Evolutionary conservation across 768 basidiomycete genomes (phyloP), one percentile per base, ranked within the genome.

Genomic region (Leccinum disarticulatum): DNA sequence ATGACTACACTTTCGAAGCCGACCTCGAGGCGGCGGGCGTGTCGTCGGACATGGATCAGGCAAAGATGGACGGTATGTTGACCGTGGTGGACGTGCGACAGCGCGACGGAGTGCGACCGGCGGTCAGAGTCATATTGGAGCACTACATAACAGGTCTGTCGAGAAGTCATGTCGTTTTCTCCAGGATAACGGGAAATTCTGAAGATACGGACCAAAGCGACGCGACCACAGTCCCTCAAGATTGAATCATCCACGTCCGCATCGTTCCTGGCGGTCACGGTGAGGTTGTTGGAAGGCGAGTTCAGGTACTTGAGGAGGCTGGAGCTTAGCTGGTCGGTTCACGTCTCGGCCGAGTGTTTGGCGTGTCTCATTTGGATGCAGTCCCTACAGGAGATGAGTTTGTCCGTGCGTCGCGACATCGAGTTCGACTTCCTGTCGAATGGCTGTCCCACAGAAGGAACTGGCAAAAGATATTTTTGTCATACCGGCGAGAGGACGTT

Each of bases 11-110:
- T 35, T 84, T 82, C 68, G 86, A 92, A 65, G 80, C 86, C 61
- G 78, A 90, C 62, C 71, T 95, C 41, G 87, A 91, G 46, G 85
- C 87, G 0, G 81, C 90, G 9, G 83, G 80, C 6, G 74, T 80
- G 64, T 69, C 96, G 59, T 78, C 77, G 25, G 85, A 87, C 19
- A 94, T 95, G 91, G 74, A 86, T 4, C 72, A 80, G 56, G 66
- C 71, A 19, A 70, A 87, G 53, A 64, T 84, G 25, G 76, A 79
- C 15, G 79, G 78, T 3, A 76, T 91, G 15, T 86, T 87, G 17
- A 66, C 65, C 28, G 57, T 73, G 52, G 52, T 52, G 36, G 58
- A 66, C 17, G 63, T 71, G 11, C 56, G 63, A 6, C 59, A 52
- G 5, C 58, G 58, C 17, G 64, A 56, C 31, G 53, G 19, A 3